Base-by-base conservation (phyloP, 306 rosid species). In the Casuarina glauca region DNA sequence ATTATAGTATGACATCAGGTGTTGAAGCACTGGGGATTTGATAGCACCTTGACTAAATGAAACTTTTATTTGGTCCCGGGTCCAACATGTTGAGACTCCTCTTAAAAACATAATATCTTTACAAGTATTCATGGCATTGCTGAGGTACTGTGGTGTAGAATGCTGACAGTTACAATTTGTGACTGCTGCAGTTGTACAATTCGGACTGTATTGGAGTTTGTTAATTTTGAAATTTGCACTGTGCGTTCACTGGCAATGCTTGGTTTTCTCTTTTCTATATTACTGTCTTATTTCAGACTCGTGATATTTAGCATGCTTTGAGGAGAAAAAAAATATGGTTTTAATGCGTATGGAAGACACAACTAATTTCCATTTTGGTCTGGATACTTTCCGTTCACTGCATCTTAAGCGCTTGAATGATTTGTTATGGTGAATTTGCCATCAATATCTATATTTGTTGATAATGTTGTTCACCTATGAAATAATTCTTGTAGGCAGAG, bases 401-500 rank as follows among this genome's bases (percentile, higher is more conserved):
- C 64, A 9, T 26, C 13, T 26, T 15, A 58, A 58, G 38, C 26
- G 10, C 26, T 58, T 12, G 12, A 15, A 39, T 58, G 36, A 20
- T 20, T 58, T 20, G 64, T 58, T 58, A 26, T 58, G 51, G 51
- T 46, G 51, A 13, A 48, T 13, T 48, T 48, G 51, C 15, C 64
- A 16, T 52, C 19, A 52, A 52, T 52, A 52, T 52, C 19, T 58
- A 58, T 58, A 52, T 58, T 41, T 17, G 75, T 43, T 84, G 35
- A 43, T 77, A 3, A 10, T 61, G 52, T n/a, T 69, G 53, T 55
- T 52, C 76, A 69, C 74, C 82, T 60, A n/a, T 39, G 53, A 49
- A 45, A 41, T 45, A 52, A 76, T 74, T 43, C 45, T 26, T 90
- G 86, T 83, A 96, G 99, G 91, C 98, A 41, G 99, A 93, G 87